phyloP scores from a whole-genome alignment of 305 asterid genomes.

The Fraxinus xanthoxyloides region DNA sequence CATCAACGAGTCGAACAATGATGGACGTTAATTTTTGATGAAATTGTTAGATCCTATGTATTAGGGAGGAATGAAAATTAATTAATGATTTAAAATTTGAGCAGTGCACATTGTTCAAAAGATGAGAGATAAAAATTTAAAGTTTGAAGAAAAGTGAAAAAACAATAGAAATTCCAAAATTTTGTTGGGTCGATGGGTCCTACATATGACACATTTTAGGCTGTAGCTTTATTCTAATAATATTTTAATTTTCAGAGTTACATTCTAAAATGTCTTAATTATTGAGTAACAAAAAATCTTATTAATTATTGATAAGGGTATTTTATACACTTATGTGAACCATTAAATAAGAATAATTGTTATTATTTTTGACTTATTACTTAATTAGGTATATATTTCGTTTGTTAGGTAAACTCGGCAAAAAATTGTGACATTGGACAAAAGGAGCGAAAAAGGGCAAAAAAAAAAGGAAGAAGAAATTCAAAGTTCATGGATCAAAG shows the following conservation, averaged over 20 bases:
- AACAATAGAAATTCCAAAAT: neutral
- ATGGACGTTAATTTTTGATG: neutral
- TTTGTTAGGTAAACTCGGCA: too few relatives aligned
- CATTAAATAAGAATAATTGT: too few relatives aligned
- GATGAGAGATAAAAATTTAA: neutral
- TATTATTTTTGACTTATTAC: too few relatives aligned
- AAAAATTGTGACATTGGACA: too few relatives aligned
- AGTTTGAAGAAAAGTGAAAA: neutral
- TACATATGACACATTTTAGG: neutral
- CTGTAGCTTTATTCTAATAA: neutral
- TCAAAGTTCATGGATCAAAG: too few relatives aligned
- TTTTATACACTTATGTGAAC: too few relatives aligned
- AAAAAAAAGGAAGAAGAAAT: too few relatives aligned
- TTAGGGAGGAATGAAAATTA: neutral
- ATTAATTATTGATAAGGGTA: too few relatives aligned
- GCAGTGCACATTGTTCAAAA: neutral
- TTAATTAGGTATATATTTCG: too few relatives aligned
- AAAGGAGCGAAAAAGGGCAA: too few relatives aligned
- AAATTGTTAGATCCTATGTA: neutral
- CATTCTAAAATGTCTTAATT: too few relatives aligned
- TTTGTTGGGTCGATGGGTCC: neutral
- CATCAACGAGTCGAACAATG: neutral
- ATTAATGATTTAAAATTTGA: neutral
- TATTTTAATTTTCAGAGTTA: neutral
- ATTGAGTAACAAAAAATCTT: neutral